phyloP scores from a whole-genome alignment of 306 rosid genomes.

The Cucurbita ficifolia region DNA sequence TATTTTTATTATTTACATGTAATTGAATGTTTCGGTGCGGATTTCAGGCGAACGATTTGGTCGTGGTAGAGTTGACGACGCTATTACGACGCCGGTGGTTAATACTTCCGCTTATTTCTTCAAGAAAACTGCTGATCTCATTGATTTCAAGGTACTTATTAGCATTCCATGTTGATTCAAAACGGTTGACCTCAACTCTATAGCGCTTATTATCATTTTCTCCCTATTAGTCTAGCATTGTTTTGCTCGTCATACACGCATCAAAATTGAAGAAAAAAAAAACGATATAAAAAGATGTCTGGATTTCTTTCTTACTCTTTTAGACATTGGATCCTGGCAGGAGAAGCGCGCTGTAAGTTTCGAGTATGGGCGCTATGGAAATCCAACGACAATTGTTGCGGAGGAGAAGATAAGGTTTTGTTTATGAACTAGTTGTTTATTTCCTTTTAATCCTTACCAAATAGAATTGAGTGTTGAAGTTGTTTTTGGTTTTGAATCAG shows the following conservation, averaged over 20 bases:
- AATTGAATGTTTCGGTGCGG: constrained; percentile 1
- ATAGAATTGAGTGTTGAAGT: constrained; percentile 3
- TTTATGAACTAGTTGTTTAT: neutral
- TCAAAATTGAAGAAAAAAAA: neutral
- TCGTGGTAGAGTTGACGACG: constrained; percentile 72
- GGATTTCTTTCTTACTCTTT: neutral
- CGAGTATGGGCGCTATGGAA: constrained; percentile 94
- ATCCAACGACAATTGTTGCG: constrained; percentile 72
- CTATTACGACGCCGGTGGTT: constrained; percentile 85
- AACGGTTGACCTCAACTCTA: neutral
- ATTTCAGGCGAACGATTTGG: constrained; percentile 73
- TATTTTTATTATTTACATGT: neutral
- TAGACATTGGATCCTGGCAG: constrained; percentile 23
- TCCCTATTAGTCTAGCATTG: neutral
- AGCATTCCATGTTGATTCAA: neutral
- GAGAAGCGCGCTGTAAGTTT: constrained; percentile 69
- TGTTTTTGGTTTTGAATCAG: constrained; percentile 25
- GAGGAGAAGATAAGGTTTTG: constrained; percentile 89
- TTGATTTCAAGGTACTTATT: constrained; percentile 70
- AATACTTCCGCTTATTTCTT: constrained; percentile 76
- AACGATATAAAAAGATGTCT: neutral
- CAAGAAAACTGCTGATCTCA: constrained; percentile 60
- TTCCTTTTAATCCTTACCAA: neutral
- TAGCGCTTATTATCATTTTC: neutral
- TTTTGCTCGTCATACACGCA: neutral